phyloP scores from a whole-genome alignment of 1,284 basidiomycete genomes.

The Moesziomyces sp. region DNA sequence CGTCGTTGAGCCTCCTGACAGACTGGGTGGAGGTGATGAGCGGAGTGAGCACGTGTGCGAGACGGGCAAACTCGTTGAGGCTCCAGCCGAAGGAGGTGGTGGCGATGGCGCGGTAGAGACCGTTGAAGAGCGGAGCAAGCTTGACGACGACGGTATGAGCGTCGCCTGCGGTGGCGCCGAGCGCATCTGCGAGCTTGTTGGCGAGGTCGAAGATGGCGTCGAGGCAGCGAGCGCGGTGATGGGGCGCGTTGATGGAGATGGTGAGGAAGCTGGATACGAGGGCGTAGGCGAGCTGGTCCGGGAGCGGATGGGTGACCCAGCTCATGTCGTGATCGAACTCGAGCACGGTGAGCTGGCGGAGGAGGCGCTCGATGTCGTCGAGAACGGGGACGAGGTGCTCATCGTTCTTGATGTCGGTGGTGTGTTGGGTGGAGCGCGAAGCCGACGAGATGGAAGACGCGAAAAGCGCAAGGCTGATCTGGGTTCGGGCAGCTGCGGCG shows the following conservation, averaged over 20 bases:
- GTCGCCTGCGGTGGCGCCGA: conserved; percentile 70
- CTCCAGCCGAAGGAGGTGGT: conserved; percentile 81
- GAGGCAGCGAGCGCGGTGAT: conserved; percentile 73
- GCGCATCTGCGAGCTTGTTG: conserved; percentile 27
- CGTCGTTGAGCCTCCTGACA: conserved; percentile 71
- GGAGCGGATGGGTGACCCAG: conserved; percentile 53
- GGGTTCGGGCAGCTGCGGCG: conserved; percentile 52
- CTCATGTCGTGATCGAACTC: conserved; percentile 56
- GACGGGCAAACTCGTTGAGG: conserved; percentile 74
- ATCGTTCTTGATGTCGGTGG: conserved; percentile 46
- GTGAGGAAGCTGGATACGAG: conserved; percentile 71
- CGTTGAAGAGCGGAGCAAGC: conserved; percentile 82
- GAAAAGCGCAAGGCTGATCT: conserved; percentile 64
- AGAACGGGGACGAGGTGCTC: conserved; percentile 59
- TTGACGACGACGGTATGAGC: conserved; percentile 77
- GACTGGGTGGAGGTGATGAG: conserved; percentile 74
- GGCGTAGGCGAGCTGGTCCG: conserved; percentile 63
- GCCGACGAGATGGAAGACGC: conserved; percentile 62
- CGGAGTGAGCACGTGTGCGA: conserved; percentile 74
- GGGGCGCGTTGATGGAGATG: conserved; percentile 74
- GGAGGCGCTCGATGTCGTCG: conserved; percentile 48
- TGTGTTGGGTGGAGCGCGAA: conserved; percentile 50
- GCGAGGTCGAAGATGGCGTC: conserved; percentile 48
- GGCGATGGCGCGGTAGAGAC: conserved; percentile 84
- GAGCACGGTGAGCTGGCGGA: conserved; percentile 42